These are phyloP conservation scores for Metarhizium brunneum DNA, from an alignment of 2,329 filamentous ascomycete species.

Conservation along the genomic window DNA sequence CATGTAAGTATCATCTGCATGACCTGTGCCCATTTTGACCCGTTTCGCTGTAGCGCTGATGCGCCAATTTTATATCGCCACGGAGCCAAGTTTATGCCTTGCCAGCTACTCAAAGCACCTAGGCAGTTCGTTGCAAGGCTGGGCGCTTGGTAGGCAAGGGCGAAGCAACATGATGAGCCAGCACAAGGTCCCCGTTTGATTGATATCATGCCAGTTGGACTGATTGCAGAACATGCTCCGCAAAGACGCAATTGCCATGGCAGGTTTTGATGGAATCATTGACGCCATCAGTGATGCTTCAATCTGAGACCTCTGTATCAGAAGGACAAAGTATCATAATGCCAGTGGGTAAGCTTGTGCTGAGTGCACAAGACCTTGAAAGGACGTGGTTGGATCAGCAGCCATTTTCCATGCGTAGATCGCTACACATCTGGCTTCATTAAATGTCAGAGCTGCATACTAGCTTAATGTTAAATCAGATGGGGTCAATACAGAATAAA, in stretches of 20 bases:
- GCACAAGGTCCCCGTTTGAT: too few relatives aligned
- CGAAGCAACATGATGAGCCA: too few relatives aligned
- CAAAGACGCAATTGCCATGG: too few relatives aligned
- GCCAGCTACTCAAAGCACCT: neutral
- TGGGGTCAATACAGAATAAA: too few relatives aligned
- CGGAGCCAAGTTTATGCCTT: neutral
- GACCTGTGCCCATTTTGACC: neutral
- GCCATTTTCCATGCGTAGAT: neutral
- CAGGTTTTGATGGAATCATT: too few relatives aligned
- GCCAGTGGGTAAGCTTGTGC: neutral
- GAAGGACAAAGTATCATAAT: too few relatives aligned
- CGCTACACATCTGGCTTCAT: neutral
- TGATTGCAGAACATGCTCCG: neutral
- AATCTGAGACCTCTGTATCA: neutral
- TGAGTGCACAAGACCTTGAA: neutral
- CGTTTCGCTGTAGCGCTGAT: conserved; percentile 3
- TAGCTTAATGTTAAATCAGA: too few relatives aligned
- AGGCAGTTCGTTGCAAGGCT: too few relatives aligned
- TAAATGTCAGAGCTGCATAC: neutral
- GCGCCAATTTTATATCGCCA: neutral
- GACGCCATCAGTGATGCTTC: neutral
- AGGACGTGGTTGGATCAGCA: neutral
- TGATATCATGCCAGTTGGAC: neutral
- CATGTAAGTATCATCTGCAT: conserved; percentile 4
- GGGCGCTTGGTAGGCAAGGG: too few relatives aligned